These are phyloP conservation scores for Boletellus ananas DNA, from an alignment of 768 basidiomycete genomes.

Conservation along the genomic window DNA sequence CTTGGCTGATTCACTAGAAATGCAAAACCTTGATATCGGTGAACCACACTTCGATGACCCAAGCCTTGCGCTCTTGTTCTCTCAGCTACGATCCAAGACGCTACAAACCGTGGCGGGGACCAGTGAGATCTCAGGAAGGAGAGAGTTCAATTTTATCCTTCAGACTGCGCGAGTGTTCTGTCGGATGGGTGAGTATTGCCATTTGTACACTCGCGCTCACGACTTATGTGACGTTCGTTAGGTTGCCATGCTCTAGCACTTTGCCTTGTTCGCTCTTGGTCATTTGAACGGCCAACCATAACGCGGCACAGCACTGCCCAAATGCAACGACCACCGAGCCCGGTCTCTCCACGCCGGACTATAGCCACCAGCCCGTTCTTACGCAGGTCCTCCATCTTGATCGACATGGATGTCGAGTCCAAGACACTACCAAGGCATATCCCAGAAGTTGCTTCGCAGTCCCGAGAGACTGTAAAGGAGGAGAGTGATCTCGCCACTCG, in stretches of 20 bases:
- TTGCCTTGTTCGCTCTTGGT: conserved; percentile 87
- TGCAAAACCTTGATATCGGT: conserved; percentile 61
- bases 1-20: conserved; percentile 55
- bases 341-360: conserved; percentile 40
- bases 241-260: conserved; percentile 93
- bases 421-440: conserved; percentile 52
- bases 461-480: conserved; percentile 37
- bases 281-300: conserved; percentile 76
- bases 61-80: conserved; percentile 85
- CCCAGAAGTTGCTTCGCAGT: conserved; percentile 38
- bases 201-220: not conserved
- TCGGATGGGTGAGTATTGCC: conserved; percentile 74
- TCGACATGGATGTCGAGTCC: conserved; percentile 82
- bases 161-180: conserved; percentile 93
- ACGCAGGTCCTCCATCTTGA: conserved; percentile 72
- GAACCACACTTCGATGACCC: conserved; percentile 93
- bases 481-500: conserved; percentile 60
- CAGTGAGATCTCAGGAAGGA: conserved; percentile 80
- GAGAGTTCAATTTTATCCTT: conserved; percentile 93
- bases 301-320: conserved; percentile 12
- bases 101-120: conserved; percentile 92
- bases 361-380: conserved; percentile 50
- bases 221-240: conserved; percentile 30
- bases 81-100: conserved; percentile 84
- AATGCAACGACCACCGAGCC: conserved; percentile 36